These are phyloP conservation scores for Aulographum hederae DNA, from an alignment of 2,329 filamentous ascomycete species.

Conservation along the genomic window DNA sequence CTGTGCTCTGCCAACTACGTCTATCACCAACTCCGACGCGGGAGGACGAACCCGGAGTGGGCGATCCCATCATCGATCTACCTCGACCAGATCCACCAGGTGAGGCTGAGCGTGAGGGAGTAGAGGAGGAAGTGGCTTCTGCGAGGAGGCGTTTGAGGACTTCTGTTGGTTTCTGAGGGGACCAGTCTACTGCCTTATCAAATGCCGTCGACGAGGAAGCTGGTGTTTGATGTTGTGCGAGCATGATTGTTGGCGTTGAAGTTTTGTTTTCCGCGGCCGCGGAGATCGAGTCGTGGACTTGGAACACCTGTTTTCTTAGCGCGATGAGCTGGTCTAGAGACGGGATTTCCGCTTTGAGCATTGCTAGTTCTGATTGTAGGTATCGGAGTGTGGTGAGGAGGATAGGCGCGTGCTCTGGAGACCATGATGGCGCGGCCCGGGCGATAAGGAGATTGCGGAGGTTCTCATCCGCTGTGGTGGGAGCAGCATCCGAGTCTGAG, in stretches of 20 bases:
- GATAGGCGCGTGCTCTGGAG: constrained; percentile 16
- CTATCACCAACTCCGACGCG: background rate
- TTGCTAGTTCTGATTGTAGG: constrained; percentile 22
- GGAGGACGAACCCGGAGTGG: constrained; percentile 6
- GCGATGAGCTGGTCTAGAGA: constrained; percentile 29
- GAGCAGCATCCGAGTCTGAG: background rate
- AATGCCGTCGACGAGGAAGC: constrained; percentile 1
- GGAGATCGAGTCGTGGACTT: constrained; percentile 25
- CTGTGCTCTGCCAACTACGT: background rate
- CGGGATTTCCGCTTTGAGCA: constrained; percentile 23
- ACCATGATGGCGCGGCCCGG: constrained; percentile 18
- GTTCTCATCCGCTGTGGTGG: constrained; percentile 12
- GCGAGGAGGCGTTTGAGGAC: background rate
- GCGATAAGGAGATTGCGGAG: constrained; percentile 19
- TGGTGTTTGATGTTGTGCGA: constrained; percentile 1
- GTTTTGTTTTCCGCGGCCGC: constrained; percentile 5
- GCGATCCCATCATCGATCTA: constrained; percentile 17
- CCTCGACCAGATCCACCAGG: constrained; percentile 15
- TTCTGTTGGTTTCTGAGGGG: too few relatives aligned
- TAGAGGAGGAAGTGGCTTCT: background rate
- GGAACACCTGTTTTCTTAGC: constrained; percentile 30
- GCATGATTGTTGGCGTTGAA: constrained; percentile 8
- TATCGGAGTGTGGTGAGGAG: constrained; percentile 23
- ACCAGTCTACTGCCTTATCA: background rate
- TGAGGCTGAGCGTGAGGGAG: constrained; percentile 6